phyloP scores from a whole-genome alignment of 1,284 basidiomycete species.

The Hortiboletus rubellus region DNA sequence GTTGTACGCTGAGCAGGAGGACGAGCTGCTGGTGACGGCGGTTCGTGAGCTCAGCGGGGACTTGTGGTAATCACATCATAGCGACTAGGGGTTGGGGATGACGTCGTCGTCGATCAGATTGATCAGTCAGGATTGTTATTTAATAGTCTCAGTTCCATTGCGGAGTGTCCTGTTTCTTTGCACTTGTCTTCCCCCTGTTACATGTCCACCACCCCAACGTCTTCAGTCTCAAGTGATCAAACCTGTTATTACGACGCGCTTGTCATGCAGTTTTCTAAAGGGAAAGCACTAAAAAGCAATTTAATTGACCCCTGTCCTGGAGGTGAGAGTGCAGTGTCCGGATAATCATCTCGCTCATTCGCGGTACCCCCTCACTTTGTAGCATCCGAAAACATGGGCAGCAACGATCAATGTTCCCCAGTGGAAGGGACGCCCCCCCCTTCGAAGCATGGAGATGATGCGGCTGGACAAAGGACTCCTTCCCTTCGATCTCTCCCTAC shows the following conservation, averaged over 20 bases:
- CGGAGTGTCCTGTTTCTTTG: neutral
- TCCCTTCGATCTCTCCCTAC: conserved; percentile 29
- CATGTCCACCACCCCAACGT: conserved; percentile 21
- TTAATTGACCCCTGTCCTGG: neutral
- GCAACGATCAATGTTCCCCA: neutral
- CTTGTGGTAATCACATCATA: conserved; percentile 17
- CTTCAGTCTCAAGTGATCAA: conserved; percentile 24
- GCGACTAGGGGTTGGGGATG: conserved; percentile 20
- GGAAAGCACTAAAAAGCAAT: neutral
- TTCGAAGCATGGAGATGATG: neutral
- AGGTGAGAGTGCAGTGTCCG: conserved; percentile 1
- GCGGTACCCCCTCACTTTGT: neutral
- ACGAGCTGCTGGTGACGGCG: conserved; percentile 43
- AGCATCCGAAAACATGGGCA: conserved; percentile 1
- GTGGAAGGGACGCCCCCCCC: neutral
- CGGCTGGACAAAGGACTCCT: conserved; percentile 2
- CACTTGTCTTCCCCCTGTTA: neutral
- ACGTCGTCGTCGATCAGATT: conserved; percentile 18
- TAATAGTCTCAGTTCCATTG: conserved; percentile 15
- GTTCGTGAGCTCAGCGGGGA: conserved; percentile 29
- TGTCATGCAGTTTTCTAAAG: conserved; percentile 15
- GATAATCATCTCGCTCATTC: neutral
- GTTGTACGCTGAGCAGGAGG: conserved; percentile 61
- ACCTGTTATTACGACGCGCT: conserved; percentile 32
- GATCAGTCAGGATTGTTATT: conserved; percentile 23